Evolutionary conservation across 306 rosid genomes (phyloP).

Genomic region (Lathyrus aphaca): DNA sequence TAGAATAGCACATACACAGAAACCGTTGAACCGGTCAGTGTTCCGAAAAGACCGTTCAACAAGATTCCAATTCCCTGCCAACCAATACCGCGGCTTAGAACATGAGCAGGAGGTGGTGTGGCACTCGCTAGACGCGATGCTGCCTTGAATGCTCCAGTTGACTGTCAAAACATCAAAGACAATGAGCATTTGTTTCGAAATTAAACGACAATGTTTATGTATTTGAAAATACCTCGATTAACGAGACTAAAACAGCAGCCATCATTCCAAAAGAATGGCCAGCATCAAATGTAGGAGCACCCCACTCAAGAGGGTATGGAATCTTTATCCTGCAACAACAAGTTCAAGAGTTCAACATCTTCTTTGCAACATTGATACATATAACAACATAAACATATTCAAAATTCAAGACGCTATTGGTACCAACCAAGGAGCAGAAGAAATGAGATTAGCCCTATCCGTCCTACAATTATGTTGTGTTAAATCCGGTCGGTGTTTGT

Average conservation of each 20-base stretch:
- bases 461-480: conserved; percentile 87
- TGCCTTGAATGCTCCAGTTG: conserved; percentile 95
- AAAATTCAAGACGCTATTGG: conserved; percentile 14
- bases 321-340: conserved; percentile 78
- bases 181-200: background rate
- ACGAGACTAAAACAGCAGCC: conserved; percentile 95
- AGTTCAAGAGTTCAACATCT: conserved; percentile 33
- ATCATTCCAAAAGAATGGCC: conserved; percentile 98
- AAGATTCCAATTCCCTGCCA: conserved; percentile 98
- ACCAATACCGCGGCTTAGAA: conserved; percentile 95
- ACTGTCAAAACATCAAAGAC: conserved; percentile 49
- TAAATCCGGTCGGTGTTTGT: conserved; percentile 69
- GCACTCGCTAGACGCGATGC: conserved; percentile 98
- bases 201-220: background rate
- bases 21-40: conserved; percentile 80
- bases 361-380: conserved; percentile 3
- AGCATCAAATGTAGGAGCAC: conserved; percentile 94
- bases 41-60: conserved; percentile 88
- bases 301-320: conserved; percentile 99
- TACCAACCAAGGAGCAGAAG: conserved; percentile 94
- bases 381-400: conserved; percentile 10
- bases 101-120: conserved; percentile 95
- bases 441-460: conserved; percentile 87
- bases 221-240: conserved; percentile 73
- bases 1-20: conserved; percentile 63